Evolutionary conservation across 768 basidiomycete species (phyloP), one percentile per base, ranked within the genome.

Genomic region (Neoboletus magnificus): DNA sequence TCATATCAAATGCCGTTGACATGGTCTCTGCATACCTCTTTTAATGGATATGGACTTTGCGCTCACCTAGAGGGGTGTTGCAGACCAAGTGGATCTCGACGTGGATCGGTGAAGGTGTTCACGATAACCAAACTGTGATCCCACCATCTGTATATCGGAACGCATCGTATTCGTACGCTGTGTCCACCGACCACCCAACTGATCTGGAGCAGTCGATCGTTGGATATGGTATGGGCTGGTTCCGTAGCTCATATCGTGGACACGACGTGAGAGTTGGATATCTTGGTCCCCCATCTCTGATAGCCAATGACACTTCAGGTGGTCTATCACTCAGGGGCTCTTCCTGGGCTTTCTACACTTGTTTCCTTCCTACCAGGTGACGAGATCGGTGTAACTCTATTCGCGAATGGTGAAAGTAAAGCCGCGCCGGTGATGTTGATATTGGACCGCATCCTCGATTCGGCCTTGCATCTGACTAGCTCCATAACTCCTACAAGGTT

Each of bases 171-270:
- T 67, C 73, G 5, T 71, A 71, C 41, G 52, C 69, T 0, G 54
- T 79, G 35, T 42, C 36, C 0, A 7, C 53, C 16, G 42, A 47
- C 20, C 58, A 60, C 15, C 52, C 63, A 1, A 5, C 8, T 6
- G 23, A 60, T 36, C 48, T 62, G 1, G 60, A 61, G 18, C n/a
- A 58, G 0, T 75, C 77, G 1, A 58, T 76, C 36, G 15, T 39
- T 1, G 74, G 68, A 7, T 81, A 79, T 57, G 77, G 75, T 3
- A 59, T 77, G 62, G 79, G 79, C 5, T 80, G 78, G 78, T 33
- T n/a, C 39, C 67, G 74, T 8, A 45, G 18, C 8, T 72, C 78
- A 1, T 77, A 75, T 50, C 66, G 63, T 2, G 79, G 74, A 0
- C 74, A 78, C 50, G 73, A 78, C 27, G 77, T 79, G 56, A 41